Evolutionary conservation across 2,329 filamentous ascomycete species (phyloP), one percentile per base, ranked within the genome.

Genomic region (Aureobasidium sp.): DNA sequence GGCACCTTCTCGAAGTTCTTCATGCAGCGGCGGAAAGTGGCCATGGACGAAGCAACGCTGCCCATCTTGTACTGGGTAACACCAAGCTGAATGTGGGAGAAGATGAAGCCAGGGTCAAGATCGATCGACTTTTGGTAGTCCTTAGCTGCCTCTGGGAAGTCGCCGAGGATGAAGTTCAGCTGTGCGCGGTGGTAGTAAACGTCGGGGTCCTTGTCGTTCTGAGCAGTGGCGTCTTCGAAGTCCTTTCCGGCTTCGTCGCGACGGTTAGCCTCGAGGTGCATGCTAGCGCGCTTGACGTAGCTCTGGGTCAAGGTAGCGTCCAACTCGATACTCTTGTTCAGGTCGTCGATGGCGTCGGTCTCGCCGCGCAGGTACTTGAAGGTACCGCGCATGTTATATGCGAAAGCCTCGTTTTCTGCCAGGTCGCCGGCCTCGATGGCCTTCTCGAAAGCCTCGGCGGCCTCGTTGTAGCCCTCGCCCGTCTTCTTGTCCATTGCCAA

Each of bases 31-130:
- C 93, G 85, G 86, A 99, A 97, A 6, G 94, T 99, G 37, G 94
- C 93, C 91, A 97, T 97, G 49, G 92, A 96, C 9, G 92, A 96
- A 8, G 94, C 94, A 61, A 99, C 89, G 31, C 90, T 96, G 67
- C 94, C 94, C 88, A 97, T 95, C 86, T 99, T 99, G 81, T 99
- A 99, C 77, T 99, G 94, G 53, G 94, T 99, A 57, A 99, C 94
- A 74, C 94, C 94, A 45, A 99, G 89, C 77, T 99, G 94, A 70
- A 99, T 99, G 78, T 99, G 94, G 8, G 93, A 97, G 83, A 96
- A 99, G 78, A 99, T 99, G 76, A 99, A 99, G 67, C 90, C 86
- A 67, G 85, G 84, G 79, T 99, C 94, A 31, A 99, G 83, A 69
- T 99, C 94, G 70, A 99, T 99, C 2, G 94, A 97, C 78, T 95